Percentiles rank a stretch among this genome's conserved stretches.
phyloP scores from a whole-genome alignment of 2,329 filamentous ascomycete species.

The Aureobasidium mangrovei region DNA sequence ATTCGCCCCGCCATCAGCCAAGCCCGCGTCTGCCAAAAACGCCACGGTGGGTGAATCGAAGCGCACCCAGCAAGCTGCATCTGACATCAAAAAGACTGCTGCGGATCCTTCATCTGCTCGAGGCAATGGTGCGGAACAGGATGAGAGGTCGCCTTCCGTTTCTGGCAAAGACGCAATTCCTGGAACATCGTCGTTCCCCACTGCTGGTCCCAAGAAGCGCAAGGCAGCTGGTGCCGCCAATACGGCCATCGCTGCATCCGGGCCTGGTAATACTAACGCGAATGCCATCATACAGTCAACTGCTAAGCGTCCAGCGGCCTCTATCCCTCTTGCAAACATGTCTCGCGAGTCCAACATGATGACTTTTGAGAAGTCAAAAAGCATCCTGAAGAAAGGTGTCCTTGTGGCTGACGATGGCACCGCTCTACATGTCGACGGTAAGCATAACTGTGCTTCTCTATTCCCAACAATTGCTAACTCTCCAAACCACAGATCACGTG shows the following conservation, averaged over 20 bases:
- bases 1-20: conserved; percentile 47
- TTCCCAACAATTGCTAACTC: conserved; percentile 26
- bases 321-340: conserved; percentile 33
- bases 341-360: conserved; percentile 72
- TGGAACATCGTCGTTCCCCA: conserved; percentile 51
- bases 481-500: conserved; percentile 58
- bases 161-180: conserved; percentile 29
- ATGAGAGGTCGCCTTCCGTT: conserved; percentile 5
- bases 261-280: conserved; percentile 20
- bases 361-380: conserved; percentile 67
- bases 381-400: conserved; percentile 62
- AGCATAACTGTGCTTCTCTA: conserved; percentile 28
- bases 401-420: conserved; percentile 89
- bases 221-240: conserved; percentile 54
- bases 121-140: neutral
- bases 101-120: conserved; percentile 18
- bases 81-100: conserved; percentile 10
- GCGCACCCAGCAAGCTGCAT: conserved; percentile 48
- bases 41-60: conserved; percentile 13
- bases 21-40: conserved; percentile 35
- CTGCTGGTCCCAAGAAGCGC: conserved; percentile 64
- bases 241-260: conserved; percentile 18
- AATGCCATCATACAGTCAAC: conserved; percentile 16
- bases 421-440: conserved; percentile 75
- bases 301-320: conserved; percentile 25